phyloP scores from a whole-genome alignment of 768 basidiomycete genomes.

The Sarcomyxa edulis region DNA sequence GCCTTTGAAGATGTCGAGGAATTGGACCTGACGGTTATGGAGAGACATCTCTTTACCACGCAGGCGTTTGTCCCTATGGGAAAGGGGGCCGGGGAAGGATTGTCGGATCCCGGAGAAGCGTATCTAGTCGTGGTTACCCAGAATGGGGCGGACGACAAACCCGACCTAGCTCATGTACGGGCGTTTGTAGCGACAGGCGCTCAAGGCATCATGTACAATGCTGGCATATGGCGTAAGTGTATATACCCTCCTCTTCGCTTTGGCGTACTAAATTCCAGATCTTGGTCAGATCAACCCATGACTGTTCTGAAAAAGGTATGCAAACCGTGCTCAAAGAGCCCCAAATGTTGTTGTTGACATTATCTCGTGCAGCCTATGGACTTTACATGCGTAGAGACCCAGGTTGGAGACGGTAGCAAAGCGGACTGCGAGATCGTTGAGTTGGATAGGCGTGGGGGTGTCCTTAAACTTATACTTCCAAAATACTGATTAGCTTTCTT shows the following conservation, averaged over 20 bases:
- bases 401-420: conserved; percentile 73
- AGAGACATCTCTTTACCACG: conserved; percentile 85
- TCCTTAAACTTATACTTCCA: too few species aligned
- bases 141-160: conserved; percentile 71
- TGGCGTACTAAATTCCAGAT: conserved; percentile 5
- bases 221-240: conserved; percentile 86
- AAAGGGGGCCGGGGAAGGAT: conserved; percentile 38
- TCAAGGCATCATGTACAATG: conserved; percentile 85
- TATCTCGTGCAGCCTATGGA: conserved; percentile 52
- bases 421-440: conserved; percentile 87
- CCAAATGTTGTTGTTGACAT: background rate
- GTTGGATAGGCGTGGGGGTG: conserved; percentile 26
- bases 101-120: conserved; percentile 40
- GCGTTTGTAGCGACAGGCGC: conserved; percentile 78
- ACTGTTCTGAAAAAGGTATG: conserved; percentile 69
- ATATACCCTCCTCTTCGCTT: background rate
- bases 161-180: conserved; percentile 67
- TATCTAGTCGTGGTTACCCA: conserved; percentile 88
- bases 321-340: background rate
- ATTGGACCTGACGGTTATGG: conserved; percentile 64
- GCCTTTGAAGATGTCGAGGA: conserved; percentile 38
- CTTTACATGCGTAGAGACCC: conserved; percentile 88
- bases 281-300: conserved; percentile 84
- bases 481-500: too few species aligned
- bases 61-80: conserved; percentile 97